These are phyloP conservation scores for Trypanosoma vivax DNA, from an alignment of 208 protist species.

Conservation along the genomic window DNA sequence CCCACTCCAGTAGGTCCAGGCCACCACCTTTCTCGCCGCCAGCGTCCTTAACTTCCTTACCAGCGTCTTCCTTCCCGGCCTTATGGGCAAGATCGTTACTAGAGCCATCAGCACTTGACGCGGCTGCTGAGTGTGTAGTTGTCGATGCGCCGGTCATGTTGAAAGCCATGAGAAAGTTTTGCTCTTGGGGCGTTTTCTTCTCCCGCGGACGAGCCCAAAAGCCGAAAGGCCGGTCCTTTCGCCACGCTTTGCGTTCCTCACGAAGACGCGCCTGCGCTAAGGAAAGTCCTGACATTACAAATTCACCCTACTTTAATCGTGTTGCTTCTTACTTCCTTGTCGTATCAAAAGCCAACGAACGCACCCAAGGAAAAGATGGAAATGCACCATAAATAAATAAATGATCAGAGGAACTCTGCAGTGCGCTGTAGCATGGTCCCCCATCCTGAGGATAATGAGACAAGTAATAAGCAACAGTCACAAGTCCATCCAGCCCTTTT, in stretches of 20 bases:
- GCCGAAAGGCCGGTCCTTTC: conserved; percentile 78
- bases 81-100: too few species aligned
- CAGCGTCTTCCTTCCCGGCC: neutral
- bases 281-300: conserved; percentile 60
- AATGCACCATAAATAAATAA: too few species aligned
- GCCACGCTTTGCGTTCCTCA: conserved; percentile 85
- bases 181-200: conserved; percentile 3
- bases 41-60: neutral
- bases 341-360: too few species aligned
- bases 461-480: too few species aligned
- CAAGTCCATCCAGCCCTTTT: too few species aligned
- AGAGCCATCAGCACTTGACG: conserved; percentile 4
- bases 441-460: too few species aligned
- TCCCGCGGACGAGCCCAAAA: conserved; percentile 82
- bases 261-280: conserved; percentile 75
- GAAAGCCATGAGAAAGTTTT: neutral
- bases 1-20: conserved; percentile 94
- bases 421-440: too few species aligned
- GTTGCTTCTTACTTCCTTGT: neutral
- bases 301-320: neutral
- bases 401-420: too few species aligned
- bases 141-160: neutral
- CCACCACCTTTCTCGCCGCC: conserved; percentile 27
- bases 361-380: too few species aligned
- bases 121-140: neutral